Percentiles rank a stretch among this genome's conserved stretches.
These are phyloP conservation scores for Debaryomyces castellii DNA, from an alignment of 805 yeast genomes.

Conservation along the genomic window DNA sequence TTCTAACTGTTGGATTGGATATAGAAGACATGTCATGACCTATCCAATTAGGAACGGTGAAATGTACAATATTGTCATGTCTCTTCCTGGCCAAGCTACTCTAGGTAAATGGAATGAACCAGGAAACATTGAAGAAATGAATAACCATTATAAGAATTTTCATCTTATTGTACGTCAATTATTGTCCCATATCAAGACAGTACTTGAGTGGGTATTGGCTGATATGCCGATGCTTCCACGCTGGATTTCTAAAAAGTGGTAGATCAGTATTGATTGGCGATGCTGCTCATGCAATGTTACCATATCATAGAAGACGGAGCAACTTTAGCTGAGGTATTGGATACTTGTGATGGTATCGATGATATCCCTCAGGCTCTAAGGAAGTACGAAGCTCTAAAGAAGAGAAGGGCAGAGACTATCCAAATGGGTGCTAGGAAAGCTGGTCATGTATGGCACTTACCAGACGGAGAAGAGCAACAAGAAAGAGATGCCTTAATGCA, in stretches of 20 bases:
- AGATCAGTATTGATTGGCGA: constrained; percentile 31
- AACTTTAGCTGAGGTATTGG: constrained; percentile 17
- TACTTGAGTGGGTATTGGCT: constrained; percentile 26
- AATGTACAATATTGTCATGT: constrained; percentile 25
- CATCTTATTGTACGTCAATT: constrained; percentile 22
- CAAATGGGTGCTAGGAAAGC: constrained; percentile 17
- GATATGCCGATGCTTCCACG: constrained; percentile 19
- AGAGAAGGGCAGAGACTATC: constrained; percentile 22
- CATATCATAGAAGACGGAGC: constrained; percentile 34
- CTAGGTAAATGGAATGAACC: constrained; percentile 13
- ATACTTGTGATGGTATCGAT: constrained; percentile 13
- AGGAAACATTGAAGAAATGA: constrained; percentile 20
- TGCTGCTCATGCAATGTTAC: constrained; percentile 35
- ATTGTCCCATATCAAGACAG: constrained; percentile 15
- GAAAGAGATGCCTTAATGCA: constrained; percentile 18
- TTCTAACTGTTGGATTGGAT: constrained; percentile 32
- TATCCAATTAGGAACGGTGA: constrained; percentile 25
- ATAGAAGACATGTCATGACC: constrained; percentile 24
- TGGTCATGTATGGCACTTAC: constrained; percentile 22
- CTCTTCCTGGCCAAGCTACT: constrained; percentile 26
- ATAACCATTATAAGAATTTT: constrained; percentile 20
- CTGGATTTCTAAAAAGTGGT: constrained; percentile 26
- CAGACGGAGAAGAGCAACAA: constrained; percentile 24
- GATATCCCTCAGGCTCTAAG: constrained; percentile 14
- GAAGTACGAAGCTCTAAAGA: constrained; percentile 17